Conservation (phyloP, 306 rosid genomes). For the Cercis canadensis region DNA sequence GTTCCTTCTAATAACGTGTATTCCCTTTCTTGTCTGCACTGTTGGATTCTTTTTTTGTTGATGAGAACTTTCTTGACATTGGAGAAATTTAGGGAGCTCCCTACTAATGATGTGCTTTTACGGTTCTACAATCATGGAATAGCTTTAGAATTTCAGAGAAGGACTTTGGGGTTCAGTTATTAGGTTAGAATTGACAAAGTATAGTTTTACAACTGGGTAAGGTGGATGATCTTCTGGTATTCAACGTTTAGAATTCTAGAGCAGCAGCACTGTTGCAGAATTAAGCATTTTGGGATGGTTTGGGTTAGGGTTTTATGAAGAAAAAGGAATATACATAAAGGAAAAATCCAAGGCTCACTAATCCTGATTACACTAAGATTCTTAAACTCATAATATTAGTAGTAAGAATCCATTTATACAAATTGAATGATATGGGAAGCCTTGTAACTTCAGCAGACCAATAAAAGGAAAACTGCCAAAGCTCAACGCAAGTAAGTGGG, state of each 20-base stretch:
- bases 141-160: constrained; percentile 20
- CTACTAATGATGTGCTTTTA: constrained; percentile 6
- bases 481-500: constrained; percentile 17
- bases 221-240: constrained; percentile 19
- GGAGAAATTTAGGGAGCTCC: not conserved
- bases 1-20: constrained; percentile 13
- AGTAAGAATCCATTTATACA: constrained; percentile 17
- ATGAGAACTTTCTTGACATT: not conserved
- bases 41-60: not conserved
- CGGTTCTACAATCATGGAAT: not conserved
- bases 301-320: too few species aligned
- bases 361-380: constrained; percentile 6
- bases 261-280: not conserved
- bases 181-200: constrained; percentile 21
- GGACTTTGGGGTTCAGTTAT: constrained; percentile 11
- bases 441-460: not conserved
- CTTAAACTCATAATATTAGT: not conserved
- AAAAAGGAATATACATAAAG: not conserved
- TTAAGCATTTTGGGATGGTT: constrained; percentile 19
- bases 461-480: constrained; percentile 12
- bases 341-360: not conserved
- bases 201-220: constrained; percentile 2
- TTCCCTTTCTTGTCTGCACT: constrained; percentile 1
- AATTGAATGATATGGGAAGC: not conserved
- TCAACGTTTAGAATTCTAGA: constrained; percentile 14